phyloP scores from a whole-genome alignment of 352 stramenopile species.

The Globisporangium heterothallicum region DNA sequence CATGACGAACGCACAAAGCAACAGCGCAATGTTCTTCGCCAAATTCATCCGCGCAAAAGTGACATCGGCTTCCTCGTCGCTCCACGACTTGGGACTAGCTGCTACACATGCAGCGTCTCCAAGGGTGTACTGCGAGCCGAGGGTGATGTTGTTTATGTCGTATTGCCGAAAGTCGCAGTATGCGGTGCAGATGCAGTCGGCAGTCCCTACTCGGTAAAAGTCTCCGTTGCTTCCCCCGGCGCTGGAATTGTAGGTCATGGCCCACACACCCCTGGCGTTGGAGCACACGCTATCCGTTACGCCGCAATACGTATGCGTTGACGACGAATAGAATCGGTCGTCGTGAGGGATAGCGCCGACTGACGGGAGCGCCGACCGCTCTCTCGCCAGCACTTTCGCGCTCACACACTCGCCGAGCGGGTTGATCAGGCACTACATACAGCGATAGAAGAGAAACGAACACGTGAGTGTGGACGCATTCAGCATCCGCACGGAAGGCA shows the following conservation, averaged over 20 bases:
- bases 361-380: slow-evolving; percentile 8
- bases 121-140: not conserved
- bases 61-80: not conserved
- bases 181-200: slow-evolving; percentile 36
- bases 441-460: not conserved
- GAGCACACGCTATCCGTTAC: slow-evolving; percentile 24
- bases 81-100: not conserved
- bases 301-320: slow-evolving; percentile 30
- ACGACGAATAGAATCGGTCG: slow-evolving; percentile 27
- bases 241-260: slow-evolving; percentile 7
- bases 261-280: slow-evolving; percentile 19
- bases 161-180: slow-evolving; percentile 23
- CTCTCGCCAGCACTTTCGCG: not conserved
- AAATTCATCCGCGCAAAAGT: not conserved
- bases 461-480: not conserved
- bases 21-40: not conserved
- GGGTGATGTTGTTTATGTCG: slow-evolving; percentile 6
- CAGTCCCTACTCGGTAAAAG: slow-evolving; percentile 26
- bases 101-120: not conserved
- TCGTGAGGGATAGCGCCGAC: slow-evolving; percentile 16
- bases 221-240: slow-evolving; percentile 1
- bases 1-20: not conserved
- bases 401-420: slow-evolving; percentile 25
- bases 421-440: slow-evolving; percentile 22
- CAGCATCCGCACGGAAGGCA: not conserved